Evolutionary conservation across 2,329 filamentous ascomycete species (phyloP).

Genomic region (Fusarium sp.): DNA sequence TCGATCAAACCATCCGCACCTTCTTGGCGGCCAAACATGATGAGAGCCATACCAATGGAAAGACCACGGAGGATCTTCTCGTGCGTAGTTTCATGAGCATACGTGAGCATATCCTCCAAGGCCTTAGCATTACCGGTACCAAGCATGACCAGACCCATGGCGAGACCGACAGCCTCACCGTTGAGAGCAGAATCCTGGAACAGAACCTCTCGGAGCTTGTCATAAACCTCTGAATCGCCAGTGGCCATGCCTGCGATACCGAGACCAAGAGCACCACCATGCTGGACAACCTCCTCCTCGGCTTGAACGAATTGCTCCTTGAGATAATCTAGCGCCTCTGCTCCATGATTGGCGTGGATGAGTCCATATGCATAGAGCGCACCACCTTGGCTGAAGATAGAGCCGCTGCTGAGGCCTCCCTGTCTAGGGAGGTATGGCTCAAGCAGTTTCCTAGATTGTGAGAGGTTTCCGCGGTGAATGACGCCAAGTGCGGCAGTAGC

Average conservation of each 20-base stretch:
- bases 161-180: conserved; percentile 92
- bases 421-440: conserved; percentile 92
- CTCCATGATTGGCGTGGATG: conserved; percentile 97
- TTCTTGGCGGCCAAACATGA: conserved; percentile 98
- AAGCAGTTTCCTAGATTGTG: conserved; percentile 90
- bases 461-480: conserved; percentile 94
- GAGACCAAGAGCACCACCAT: conserved; percentile 93
- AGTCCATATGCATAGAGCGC: conserved; percentile 95
- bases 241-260: conserved; percentile 99
- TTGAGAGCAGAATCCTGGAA: conserved; percentile 96
- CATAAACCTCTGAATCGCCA: conserved; percentile 89
- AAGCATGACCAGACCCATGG: conserved; percentile 98
- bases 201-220: conserved; percentile 87
- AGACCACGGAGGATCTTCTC: conserved; percentile 98
- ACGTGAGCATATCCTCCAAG: conserved; percentile 95
- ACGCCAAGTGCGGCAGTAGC: conserved; percentile 96
- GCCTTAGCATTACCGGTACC: conserved; percentile 96
- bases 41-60: conserved; percentile 95
- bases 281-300: conserved; percentile 93
- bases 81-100: conserved; percentile 97
- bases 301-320: conserved; percentile 79
- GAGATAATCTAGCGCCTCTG: conserved; percentile 85
- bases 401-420: conserved; percentile 79
- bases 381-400: conserved; percentile 94
- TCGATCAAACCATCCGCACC: conserved; percentile 95